Conservation (phyloP, 2,329 filamentous ascomycete species). For the Podosphaera aphanis region DNA sequence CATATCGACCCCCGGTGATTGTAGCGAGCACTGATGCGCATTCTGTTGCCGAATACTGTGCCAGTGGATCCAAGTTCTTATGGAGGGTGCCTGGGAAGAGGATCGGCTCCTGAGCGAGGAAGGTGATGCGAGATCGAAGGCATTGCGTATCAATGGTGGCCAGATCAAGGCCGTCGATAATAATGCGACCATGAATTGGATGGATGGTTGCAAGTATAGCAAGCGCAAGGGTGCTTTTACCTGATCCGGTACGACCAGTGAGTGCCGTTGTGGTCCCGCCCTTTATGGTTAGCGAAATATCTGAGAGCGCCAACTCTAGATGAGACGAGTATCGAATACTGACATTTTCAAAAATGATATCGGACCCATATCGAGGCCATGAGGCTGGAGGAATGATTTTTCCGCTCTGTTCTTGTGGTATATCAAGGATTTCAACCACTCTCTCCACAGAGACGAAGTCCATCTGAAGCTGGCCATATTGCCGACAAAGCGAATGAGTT, state of each 20-base stretch:
- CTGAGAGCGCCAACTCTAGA: slow-evolving; percentile 63
- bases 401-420: slow-evolving; percentile 73
- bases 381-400: slow-evolving; percentile 53
- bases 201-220: slow-evolving; percentile 87
- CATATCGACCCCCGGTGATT: too few relatives aligned
- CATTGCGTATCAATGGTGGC: slow-evolving; percentile 78
- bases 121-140: slow-evolving; percentile 79
- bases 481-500: slow-evolving; percentile 80
- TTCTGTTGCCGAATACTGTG: too few relatives aligned
- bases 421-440: slow-evolving; percentile 88
- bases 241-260: slow-evolving; percentile 82
- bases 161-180: slow-evolving; percentile 83
- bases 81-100: slow-evolving; percentile 82
- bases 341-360: slow-evolving; percentile 78
- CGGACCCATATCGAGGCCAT: slow-evolving; percentile 67
- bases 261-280: slow-evolving; percentile 86
- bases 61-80: slow-evolving; percentile 78
- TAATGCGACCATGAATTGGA: slow-evolving; percentile 67
- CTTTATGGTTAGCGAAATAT: slow-evolving; percentile 67
- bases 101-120: slow-evolving; percentile 91
- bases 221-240: slow-evolving; percentile 84
- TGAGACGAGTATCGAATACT: slow-evolving; percentile 74
- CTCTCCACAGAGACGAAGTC: slow-evolving; percentile 99
- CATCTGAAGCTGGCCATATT: slow-evolving; percentile 89
- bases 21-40: too few relatives aligned